Base-by-base conservation (phyloP, 352 stramenopile genomes). In the Saprolegnia parasitica region DNA sequence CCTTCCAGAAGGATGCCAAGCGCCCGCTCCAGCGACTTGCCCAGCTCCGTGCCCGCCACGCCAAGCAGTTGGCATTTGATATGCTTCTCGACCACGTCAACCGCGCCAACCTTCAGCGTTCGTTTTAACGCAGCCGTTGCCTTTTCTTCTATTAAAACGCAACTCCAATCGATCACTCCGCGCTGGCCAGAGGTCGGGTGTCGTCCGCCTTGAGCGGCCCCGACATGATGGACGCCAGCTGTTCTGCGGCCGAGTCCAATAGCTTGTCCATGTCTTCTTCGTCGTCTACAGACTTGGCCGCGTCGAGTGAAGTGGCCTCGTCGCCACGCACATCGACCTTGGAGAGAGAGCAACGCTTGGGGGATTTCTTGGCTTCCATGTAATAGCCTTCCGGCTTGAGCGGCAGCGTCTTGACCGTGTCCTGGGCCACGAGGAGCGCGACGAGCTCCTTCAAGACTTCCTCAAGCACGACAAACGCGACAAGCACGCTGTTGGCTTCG, bases 391-490 rank as follows among this genome's bases (percentile, higher is more conserved):
- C 87, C 0, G 87, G 85, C 65, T 91, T 90, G 35, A 93, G 73
- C 8, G 87, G 87, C 40, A 95, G 72, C 21, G 74, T 87, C 45
- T 81, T 80, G 26, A 91, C 80, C 23, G 83, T 83, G 40, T 93
- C 85, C 26, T 82, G 83, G 0, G 85, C 84, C 58, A 93, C 92
- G 2, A 93, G 72, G 64, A 90, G 77, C 11, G 85, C 91, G 56
- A 86, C 92, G 1, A 95, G 76, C 71, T 95, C 87, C 71, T 93
- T 93, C 3, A 95, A 68, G 37, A 95, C 81, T 66, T 95, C 87
- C 56, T 95, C 87, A 20, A 95, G 71, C 39, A 95, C 78, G 26
- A 93, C 77, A n/a, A 83, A 93, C 0, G 81, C 84, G 29, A 82
- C 88, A 15, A 95, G 55, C 39, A 93, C 54, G 32, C 78, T 84